Base-by-base conservation (phyloP, 1,139 yeast species). In the Blastobotrys elegans region DNA sequence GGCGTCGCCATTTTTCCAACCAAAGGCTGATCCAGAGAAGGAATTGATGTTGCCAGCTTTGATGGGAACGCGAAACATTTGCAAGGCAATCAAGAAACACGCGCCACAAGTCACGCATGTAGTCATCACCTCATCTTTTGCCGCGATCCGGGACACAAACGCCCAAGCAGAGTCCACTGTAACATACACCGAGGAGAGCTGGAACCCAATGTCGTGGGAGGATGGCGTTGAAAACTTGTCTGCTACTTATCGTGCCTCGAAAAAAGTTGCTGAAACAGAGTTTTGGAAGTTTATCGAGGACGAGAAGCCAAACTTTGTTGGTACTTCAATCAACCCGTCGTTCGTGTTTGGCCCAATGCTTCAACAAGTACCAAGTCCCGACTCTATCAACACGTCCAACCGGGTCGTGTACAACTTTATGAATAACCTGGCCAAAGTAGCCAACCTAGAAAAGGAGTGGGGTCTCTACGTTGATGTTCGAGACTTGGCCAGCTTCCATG, bases 401-500 rank as follows among this genome's bases (percentile, higher is more conserved):
- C 50, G 46, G 20, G 13, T 47, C 7, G 32, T 52, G 16, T 48
- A 57, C 43, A 44, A 52, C n/a, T 38, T 59, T 14, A 44, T 59
- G 41, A n/a, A n/a, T n/a, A n/a, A n/a, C n/a, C n/a, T n/a, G n/a
- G n/a, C n/a, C n/a, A 24, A 41, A 2, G 27, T 31, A 10, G 24
- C 24, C 11, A 26, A 17, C 16, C 3, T 37, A 4, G 60, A 56
- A 57, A 67, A 72, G 34, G 81, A 77, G 54, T 34, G 18, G 16
- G 13, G 5, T n/a, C 13, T 16, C 7, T 34, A 34, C 18, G 38
- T 24, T 18, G 38, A 34, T 18, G 82, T 77, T 1, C 67, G 81
- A 46, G 80, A 77, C 56, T 76, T 75, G 10, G 79, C 81, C 3
- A 59, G 55, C 48, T 79, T 77, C 11, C 83, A 77, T 58, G 57